These are phyloP conservation scores for Vitis hybrid DNA, from an alignment of 177 flowering plant species.

Conservation along the genomic window DNA sequence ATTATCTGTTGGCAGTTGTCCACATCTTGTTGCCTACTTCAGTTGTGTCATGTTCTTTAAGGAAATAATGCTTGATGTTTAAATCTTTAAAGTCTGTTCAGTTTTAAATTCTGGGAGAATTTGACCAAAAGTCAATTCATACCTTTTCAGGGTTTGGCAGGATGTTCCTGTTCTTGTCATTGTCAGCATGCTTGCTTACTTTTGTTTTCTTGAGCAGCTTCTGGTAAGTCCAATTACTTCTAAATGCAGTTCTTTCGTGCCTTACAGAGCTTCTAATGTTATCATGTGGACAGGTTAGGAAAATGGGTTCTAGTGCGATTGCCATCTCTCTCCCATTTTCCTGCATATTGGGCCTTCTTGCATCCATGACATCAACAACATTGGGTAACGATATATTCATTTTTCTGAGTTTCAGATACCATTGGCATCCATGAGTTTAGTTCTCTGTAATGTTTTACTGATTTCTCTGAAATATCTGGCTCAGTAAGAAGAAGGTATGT, in stretches of 20 bases:
- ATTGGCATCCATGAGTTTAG: background rate
- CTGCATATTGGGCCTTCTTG: constrained; percentile 68
- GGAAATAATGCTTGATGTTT: no score
- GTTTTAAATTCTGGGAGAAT: background rate
- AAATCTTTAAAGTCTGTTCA: background rate
- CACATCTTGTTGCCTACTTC: no score
- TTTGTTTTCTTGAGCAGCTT: constrained; percentile 74
- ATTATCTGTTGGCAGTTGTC: no score
- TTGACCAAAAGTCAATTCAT: background rate
- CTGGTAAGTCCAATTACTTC: constrained; percentile 37
- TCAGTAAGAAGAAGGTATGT: constrained; percentile 60
- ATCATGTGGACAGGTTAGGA: constrained; percentile 35
- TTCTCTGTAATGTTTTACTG: constrained; percentile 1
- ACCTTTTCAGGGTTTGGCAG: constrained; percentile 62
- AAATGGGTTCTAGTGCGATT: constrained; percentile 60
- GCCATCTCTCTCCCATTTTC: constrained; percentile 76
- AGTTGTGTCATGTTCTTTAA: no score
- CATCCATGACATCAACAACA: constrained; percentile 73
- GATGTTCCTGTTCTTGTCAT: constrained; percentile 71
- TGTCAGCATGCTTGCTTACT: constrained; percentile 77
- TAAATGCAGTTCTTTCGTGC: background rate
- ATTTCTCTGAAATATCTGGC: constrained; percentile 6
- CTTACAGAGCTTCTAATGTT: constrained; percentile 4
- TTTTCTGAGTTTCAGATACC: background rate
- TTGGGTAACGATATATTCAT: constrained; percentile 51